phyloP scores from a whole-genome alignment of 768 basidiomycete species.

The Russula virescens region DNA sequence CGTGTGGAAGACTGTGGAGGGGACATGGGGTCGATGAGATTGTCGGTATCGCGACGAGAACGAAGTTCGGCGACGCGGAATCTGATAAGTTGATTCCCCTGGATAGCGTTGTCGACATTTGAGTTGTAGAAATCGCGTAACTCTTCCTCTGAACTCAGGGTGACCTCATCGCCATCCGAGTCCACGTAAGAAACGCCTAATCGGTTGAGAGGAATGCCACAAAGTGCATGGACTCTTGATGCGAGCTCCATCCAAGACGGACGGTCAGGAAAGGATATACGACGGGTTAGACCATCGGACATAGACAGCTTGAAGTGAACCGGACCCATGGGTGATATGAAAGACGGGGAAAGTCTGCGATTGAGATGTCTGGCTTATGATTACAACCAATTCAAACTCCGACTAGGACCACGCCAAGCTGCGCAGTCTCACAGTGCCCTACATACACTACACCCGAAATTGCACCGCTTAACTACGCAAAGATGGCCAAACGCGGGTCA shows the following conservation, averaged over 20 bases:
- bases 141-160: slow-evolving; percentile 70
- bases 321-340: slow-evolving; percentile 36
- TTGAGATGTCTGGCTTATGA: background rate
- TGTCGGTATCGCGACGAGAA: slow-evolving; percentile 31
- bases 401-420: slow-evolving; percentile 16
- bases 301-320: slow-evolving; percentile 63
- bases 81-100: slow-evolving; percentile 38
- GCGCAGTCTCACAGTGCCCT: background rate
- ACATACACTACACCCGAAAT: too few relatives aligned
- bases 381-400: slow-evolving; percentile 18
- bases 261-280: slow-evolving; percentile 42
- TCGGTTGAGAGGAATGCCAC: slow-evolving; percentile 48
- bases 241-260: slow-evolving; percentile 59
- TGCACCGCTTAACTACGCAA: slow-evolving; percentile 47
- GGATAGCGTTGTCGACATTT: slow-evolving; percentile 22
- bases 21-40: slow-evolving; percentile 31
- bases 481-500: slow-evolving; percentile 60
- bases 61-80: slow-evolving; percentile 58
- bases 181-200: slow-evolving; percentile 71
- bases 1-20: slow-evolving; percentile 38
- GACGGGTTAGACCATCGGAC: slow-evolving; percentile 47
- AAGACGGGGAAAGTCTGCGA: too few relatives aligned
- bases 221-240: slow-evolving; percentile 49
- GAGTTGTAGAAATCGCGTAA: slow-evolving; percentile 62
- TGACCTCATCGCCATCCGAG: slow-evolving; percentile 67